Base-by-base conservation (phyloP, 2,329 filamentous ascomycete species). In the Coleophoma crateriformis region DNA sequence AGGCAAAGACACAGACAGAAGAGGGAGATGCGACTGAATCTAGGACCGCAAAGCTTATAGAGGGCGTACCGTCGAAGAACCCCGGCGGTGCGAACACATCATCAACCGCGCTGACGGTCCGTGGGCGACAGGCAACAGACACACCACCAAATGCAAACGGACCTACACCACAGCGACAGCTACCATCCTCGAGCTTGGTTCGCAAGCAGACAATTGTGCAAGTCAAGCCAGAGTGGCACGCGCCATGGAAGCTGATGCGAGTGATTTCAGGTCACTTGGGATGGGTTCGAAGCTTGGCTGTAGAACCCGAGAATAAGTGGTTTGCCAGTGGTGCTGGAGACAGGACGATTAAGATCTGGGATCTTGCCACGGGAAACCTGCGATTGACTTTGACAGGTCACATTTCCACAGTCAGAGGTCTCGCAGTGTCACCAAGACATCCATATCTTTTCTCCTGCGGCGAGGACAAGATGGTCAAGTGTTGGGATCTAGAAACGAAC, bases 381-480 rank as follows among this genome's bases (percentile, higher is more conserved):
- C 81, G 84, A 50, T 72, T 97, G 55, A 96, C 92, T 0, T 72
- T 97, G 53, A 97, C 92, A 2, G 92, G 92, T 34, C 92, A 96
- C 69, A 96, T 96, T 62, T 95, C 89, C 45, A 95, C 90, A 4
- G 91, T 96, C 1, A 84, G 91, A 47, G 94, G 94, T 2, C 78
- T 99, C 44, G 94, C 92, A 0, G 89, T 99, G 7, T 96, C 90
- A 17, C 88, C 91, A 14, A 78, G 94, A 43, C 94, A 99, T 70
- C 95, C 94, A 0, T 99, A 99, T 65, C 79, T 99, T 10, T 99
- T 99, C 70, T 96, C 90, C 11, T 99, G 94, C 64, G 95, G 90
- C 51, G 94, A 99, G 70, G 94, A 99, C 68, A 99, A 99, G 75
- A 96, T 96, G 91, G 94, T 99, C 54, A 99, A 99, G 71, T 99